Evolutionary conservation across 225 moss, liverwort and hornwort species (phyloP), one percentile per base, ranked within the genome.

Genomic region (Straminergon stramineum): DNA sequence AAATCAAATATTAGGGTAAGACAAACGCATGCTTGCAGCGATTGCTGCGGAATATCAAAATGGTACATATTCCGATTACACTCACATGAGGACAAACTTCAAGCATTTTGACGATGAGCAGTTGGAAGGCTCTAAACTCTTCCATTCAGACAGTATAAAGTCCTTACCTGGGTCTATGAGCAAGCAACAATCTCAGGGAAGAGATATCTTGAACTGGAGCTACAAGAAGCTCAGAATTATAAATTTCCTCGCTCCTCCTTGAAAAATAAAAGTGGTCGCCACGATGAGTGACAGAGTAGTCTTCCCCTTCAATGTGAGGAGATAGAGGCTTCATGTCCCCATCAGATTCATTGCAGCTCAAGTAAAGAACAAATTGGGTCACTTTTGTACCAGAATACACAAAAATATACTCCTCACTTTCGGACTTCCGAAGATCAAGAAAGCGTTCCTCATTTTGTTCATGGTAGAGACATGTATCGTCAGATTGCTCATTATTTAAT

Each of bases 181-280:
- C 92, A 83, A 99, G 94, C 90, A 99, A 92, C 66, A 91, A 58
- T 83, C 52, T 93, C 64, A 93, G 86, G 64, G 92, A 92, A 86
- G 95, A 93, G 77, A 95, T 91, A 84, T 95, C 87, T 37, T 94
- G 85, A 70, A 99, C 95, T 64, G 98, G 93, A 52, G 95, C 94
- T 37, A 97, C 96, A 89, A 97, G 92, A 86, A 99, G 92, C 90
- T 99, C 98, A 31, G 98, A 99, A 93, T 99, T 99, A 68, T 93
- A 99, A 87, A 95, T 75, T 62, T 96, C 95, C 69, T 95, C 93
- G 88, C 95, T 97, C 91, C 97, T 93, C 92, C 93, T 95, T 60
- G 93, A 92, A 83, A 99, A 92, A 87, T 95, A 99, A 75, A 99
- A 97, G 91, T 96, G 92, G 66, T 90, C 88, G 62, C 96, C 96